A percentile compares a stretch with the other conserved stretches of the same genome.
Conservation (phyloP, 1,139 yeast genomes). For the Taiozyma onychis region DNA sequence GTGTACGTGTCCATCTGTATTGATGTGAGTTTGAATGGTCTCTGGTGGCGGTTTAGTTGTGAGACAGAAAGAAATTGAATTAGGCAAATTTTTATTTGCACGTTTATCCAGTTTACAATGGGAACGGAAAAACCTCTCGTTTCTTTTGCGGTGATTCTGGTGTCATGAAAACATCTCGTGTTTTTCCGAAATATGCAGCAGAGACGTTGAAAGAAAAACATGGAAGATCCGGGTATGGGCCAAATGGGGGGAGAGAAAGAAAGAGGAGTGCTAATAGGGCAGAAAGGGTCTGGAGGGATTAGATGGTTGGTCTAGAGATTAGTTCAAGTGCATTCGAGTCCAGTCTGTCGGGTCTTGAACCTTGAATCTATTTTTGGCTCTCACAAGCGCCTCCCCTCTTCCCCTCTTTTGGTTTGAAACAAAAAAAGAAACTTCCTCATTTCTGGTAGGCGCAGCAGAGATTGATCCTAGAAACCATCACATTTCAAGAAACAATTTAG, state of each 20-base stretch:
- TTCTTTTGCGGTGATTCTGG: neutral
- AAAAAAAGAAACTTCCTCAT: neutral
- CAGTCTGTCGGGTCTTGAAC: no score
- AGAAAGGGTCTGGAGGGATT: no score
- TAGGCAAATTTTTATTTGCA: neutral
- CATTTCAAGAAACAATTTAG: no score
- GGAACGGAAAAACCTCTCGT: neutral
- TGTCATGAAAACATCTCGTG: neutral
- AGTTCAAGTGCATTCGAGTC: no score
- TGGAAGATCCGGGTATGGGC: no score
- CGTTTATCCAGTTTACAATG: neutral
- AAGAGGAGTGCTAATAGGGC: no score
- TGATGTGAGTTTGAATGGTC: neutral
- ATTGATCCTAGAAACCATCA: no score
- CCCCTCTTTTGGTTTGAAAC: neutral
- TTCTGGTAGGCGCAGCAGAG: neutral
- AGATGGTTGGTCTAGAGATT: no score
- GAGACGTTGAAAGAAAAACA: neutral
- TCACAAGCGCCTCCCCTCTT: neutral
- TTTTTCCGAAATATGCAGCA: neutral
- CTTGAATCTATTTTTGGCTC: no score
- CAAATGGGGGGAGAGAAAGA: no score
- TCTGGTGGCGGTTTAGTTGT: neutral
- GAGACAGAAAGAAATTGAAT: neutral
- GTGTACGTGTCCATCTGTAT: constrained; percentile 3